Base-by-base conservation (phyloP, 345 rosid genomes). In the Eucalyptus cladocalyx region DNA sequence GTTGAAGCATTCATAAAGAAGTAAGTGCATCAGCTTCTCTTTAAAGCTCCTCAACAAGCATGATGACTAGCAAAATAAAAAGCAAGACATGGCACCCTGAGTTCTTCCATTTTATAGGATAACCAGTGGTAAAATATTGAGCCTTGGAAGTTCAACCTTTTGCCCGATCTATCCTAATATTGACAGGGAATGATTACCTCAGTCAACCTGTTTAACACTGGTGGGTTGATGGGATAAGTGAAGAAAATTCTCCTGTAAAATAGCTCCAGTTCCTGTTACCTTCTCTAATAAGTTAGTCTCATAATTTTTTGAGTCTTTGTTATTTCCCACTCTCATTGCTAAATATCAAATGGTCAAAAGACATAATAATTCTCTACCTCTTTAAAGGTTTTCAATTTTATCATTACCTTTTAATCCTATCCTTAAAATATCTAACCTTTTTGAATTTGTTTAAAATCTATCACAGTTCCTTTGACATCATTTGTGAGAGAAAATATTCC, bases 1-100 rank as follows among this genome's bases (percentile, higher is more conserved):
- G 97, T 95, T 21, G 97, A 94, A 88, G 94, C 98, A 80, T 98
- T 97, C 89, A 94, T 98, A n/a, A 95, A 95, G 45, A 97, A 92
- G 99, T 98, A 97, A 94, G 14, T 85, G 83, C 45, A 72, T 72
- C 14, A 3, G 26, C 1, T 72, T 72, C 81, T 34, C 28, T 37
- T 37, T 72, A 37, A 37, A 72, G 45, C 45, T 19, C 45, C 43
- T 72, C 83, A 72, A 72, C 83, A 23, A 72, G 83, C 45, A 72
- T 72, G 83, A 10, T 37, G 5, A 37, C 42, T 19, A 37, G 5
- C 45, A 37, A 72, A 40, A 72, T 72, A 37, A 19, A 19, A 37
- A 72, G 45, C 83, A 72, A 72, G 83, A 37, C 28, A 21, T 21
- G 83, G 28, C 14, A 24, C 45, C 83, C 2, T 37, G 26, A 72